Evolutionary conservation across 805 yeast genomes (phyloP).

Genomic region (Metschnikowia vanudenii): DNA sequence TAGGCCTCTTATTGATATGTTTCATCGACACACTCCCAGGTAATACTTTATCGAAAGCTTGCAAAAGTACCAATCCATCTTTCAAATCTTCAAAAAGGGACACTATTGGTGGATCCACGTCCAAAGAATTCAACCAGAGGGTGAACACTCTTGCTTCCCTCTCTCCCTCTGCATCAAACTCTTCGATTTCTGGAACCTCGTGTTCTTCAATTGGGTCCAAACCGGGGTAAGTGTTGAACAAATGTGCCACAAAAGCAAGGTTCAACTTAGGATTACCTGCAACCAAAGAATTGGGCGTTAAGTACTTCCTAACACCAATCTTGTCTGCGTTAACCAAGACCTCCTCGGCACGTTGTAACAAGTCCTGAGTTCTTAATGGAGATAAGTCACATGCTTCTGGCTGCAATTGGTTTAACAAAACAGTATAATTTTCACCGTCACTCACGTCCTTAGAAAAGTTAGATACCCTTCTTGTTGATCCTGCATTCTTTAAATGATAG

Average conservation of each 20-base stretch:
- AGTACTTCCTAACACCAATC: slow-evolving; percentile 87
- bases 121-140: slow-evolving; percentile 93
- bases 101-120: slow-evolving; percentile 92
- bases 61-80: slow-evolving; percentile 84
- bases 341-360: slow-evolving; percentile 82
- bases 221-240: slow-evolving; percentile 96
- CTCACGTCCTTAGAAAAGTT: slow-evolving; percentile 86
- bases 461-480: slow-evolving; percentile 78
- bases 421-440: slow-evolving; percentile 95
- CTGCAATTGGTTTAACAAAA: slow-evolving; percentile 81
- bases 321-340: slow-evolving; percentile 84
- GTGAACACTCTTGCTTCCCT: slow-evolving; percentile 99
- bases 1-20: slow-evolving; percentile 82
- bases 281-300: slow-evolving; percentile 89
- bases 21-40: slow-evolving; percentile 85
- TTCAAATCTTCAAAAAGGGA: slow-evolving; percentile 90
- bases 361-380: slow-evolving; percentile 77
- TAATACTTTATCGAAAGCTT: slow-evolving; percentile 93
- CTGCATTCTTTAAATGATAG: slow-evolving; percentile 90
- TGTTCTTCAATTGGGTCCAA: slow-evolving; percentile 90
- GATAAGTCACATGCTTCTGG: slow-evolving; percentile 78
- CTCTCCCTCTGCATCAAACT: slow-evolving; percentile 98
- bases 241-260: slow-evolving; percentile 94
- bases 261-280: slow-evolving; percentile 96
- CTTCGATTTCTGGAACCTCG: slow-evolving; percentile 93